These are phyloP conservation scores for Tephrocybe sp. DNA, from an alignment of 768 basidiomycete genomes.

Conservation along the genomic window DNA sequence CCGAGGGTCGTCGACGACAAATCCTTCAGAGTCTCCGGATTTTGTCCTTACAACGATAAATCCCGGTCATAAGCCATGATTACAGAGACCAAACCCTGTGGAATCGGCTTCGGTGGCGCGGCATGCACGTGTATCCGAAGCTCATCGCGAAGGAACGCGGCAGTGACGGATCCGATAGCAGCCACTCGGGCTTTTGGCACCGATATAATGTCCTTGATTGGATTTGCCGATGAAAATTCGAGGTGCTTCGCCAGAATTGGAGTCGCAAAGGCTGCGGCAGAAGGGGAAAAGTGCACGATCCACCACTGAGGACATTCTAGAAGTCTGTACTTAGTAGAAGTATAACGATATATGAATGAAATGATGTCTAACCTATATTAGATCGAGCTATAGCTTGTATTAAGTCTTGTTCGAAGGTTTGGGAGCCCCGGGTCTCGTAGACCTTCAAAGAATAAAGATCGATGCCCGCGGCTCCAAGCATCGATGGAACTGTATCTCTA, in stretches of 20 bases:
- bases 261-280: slow-evolving; percentile 54
- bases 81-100: slow-evolving; percentile 43
- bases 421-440: slow-evolving; percentile 64
- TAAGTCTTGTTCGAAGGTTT: slow-evolving; percentile 46
- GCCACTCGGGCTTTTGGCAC: slow-evolving; percentile 12
- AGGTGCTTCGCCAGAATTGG: slow-evolving; percentile 50
- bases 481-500: slow-evolving; percentile 56
- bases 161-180: slow-evolving; percentile 70
- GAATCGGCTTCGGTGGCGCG: slow-evolving; percentile 51
- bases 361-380: slow-evolving; percentile 18
- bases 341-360: neutral
- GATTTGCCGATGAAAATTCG: slow-evolving; percentile 23
- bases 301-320: slow-evolving; percentile 43
- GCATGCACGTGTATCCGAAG: slow-evolving; percentile 51
- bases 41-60: neutral
- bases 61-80: slow-evolving; percentile 21
- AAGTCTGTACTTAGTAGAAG: slow-evolving; percentile 1
- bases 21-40: slow-evolving; percentile 1
- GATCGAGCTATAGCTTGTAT: slow-evolving; percentile 23
- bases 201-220: neutral
- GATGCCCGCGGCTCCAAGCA: slow-evolving; percentile 45
- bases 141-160: slow-evolving; percentile 43
- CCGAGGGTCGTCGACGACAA: neutral
- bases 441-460: slow-evolving; percentile 55
- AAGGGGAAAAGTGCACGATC: slow-evolving; percentile 78